A percentile compares a stretch with the other conserved stretches of the same genome.
Evolutionary conservation across 306 rosid genomes (phyloP).

Genomic region (Corylus americana): DNA sequence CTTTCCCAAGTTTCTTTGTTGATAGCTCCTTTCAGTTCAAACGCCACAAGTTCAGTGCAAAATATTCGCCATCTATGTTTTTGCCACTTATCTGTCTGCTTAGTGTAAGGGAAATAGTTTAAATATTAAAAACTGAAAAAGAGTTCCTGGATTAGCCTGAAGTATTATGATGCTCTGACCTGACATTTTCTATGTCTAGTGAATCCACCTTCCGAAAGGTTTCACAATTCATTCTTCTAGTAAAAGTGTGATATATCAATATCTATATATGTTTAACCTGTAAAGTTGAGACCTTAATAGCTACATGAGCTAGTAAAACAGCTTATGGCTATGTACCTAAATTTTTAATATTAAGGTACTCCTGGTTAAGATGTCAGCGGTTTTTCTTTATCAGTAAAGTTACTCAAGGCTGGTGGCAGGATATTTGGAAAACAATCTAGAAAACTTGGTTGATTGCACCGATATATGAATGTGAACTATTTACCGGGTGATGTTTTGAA

Average conservation of each 20-base stretch:
- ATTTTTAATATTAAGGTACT: not conserved
- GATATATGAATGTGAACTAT: slow-evolving; percentile 1
- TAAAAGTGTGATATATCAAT: no score
- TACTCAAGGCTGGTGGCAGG: not conserved
- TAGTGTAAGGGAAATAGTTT: not conserved
- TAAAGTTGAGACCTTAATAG: not conserved
- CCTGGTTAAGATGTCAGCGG: not conserved
- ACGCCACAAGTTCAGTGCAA: not conserved
- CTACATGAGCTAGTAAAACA: not conserved
- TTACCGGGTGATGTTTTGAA: not conserved
- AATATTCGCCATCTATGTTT: not conserved
- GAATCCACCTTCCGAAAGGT: not conserved
- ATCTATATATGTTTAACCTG: no score
- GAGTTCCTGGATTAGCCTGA: not conserved
- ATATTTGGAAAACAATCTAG: not conserved
- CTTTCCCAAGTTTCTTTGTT: not conserved
- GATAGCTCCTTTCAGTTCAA: not conserved
- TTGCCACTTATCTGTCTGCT: not conserved
- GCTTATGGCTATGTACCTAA: not conserved
- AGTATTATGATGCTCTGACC: not conserved
- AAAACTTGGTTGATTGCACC: not conserved
- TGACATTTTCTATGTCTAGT: not conserved
- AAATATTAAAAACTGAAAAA: not conserved
- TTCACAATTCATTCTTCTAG: no score
- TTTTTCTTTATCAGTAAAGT: not conserved